phyloP scores from a whole-genome alignment of 2,329 filamentous ascomycete species.

The Neurospora sp. region DNA sequence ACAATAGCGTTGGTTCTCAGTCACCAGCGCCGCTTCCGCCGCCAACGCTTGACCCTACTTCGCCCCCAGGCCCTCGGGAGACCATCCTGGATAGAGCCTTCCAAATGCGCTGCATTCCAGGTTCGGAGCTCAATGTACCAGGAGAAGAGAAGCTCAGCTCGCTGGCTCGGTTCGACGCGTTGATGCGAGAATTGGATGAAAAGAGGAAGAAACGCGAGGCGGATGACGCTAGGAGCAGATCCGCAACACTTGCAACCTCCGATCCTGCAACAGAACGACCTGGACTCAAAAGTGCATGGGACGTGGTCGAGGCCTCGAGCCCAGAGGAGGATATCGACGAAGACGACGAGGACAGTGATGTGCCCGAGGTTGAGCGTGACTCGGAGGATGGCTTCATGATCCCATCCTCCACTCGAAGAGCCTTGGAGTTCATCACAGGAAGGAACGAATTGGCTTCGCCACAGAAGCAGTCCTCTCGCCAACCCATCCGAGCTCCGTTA shows the following conservation, averaged over 20 bases:
- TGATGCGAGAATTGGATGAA: conserved; percentile 53
- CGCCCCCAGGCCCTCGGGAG: conserved; percentile 47
- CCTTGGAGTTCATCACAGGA: conserved; percentile 40
- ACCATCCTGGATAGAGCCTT: conserved; percentile 61
- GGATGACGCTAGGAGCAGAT: conserved; percentile 18
- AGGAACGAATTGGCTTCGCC: conserved; percentile 25
- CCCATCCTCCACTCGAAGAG: conserved; percentile 30
- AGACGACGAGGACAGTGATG: conserved; percentile 29
- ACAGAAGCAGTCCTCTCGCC: conserved; percentile 22
- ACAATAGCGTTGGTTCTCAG: conserved; percentile 42
- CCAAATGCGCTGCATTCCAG: conserved; percentile 52
- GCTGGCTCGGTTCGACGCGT: conserved; percentile 53
- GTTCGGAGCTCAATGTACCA: conserved; percentile 41
- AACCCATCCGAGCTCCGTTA: conserved; percentile 19
- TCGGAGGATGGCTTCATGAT: conserved; percentile 16
- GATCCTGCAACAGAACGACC: conserved; percentile 20
- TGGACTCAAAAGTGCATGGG: conserved; percentile 39
- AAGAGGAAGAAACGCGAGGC: conserved; percentile 33
- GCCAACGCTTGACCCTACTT: conserved; percentile 33
- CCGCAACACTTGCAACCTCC: conserved; percentile 6
- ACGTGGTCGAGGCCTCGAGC: conserved; percentile 37
- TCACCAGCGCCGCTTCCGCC: conserved; percentile 23
- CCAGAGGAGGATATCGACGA: conserved; percentile 32
- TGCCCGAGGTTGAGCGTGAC: conserved; percentile 18
- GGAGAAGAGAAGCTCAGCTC: conserved; percentile 57